phyloP scores from a whole-genome alignment of 305 asterid genomes.

The Fraxinus dipetala region DNA sequence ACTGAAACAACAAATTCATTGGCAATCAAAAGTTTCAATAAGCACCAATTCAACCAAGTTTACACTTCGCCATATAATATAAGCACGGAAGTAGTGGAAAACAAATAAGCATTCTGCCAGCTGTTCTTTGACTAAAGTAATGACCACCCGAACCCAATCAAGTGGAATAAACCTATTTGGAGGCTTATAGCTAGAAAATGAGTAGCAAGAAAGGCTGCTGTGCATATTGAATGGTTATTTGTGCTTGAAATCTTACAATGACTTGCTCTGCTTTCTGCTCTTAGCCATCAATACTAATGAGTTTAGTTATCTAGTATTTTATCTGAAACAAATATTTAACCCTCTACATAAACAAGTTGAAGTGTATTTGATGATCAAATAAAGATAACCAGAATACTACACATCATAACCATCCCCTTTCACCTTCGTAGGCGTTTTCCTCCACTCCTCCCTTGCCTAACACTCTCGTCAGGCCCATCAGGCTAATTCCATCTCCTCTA shows the following conservation, averaged over 20 bases:
- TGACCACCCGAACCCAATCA: not conserved
- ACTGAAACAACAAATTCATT: not conserved
- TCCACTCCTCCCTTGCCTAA: not conserved
- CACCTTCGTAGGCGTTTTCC: not conserved
- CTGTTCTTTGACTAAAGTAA: not conserved
- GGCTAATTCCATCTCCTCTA: not conserved
- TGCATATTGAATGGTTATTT: not conserved
- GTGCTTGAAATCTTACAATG: not conserved
- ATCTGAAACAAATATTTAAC: not conserved
- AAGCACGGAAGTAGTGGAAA: not conserved
- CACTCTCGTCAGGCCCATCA: not conserved
- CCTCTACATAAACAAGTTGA: not conserved
- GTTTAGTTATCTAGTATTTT: not conserved
- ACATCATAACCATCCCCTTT: not conserved
- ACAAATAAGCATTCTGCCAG: not conserved
- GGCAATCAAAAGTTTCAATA: not conserved
- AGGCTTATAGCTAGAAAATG: not conserved
- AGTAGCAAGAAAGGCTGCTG: not conserved
- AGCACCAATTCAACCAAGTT: not conserved
- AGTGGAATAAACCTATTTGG: not conserved
- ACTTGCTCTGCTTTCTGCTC: not conserved
- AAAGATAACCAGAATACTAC: not conserved
- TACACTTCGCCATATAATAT: not conserved
- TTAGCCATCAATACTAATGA: not conserved
- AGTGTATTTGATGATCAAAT: not conserved